Conservation (phyloP, 23 red algal species). For the Chondrus crispus region DNA sequence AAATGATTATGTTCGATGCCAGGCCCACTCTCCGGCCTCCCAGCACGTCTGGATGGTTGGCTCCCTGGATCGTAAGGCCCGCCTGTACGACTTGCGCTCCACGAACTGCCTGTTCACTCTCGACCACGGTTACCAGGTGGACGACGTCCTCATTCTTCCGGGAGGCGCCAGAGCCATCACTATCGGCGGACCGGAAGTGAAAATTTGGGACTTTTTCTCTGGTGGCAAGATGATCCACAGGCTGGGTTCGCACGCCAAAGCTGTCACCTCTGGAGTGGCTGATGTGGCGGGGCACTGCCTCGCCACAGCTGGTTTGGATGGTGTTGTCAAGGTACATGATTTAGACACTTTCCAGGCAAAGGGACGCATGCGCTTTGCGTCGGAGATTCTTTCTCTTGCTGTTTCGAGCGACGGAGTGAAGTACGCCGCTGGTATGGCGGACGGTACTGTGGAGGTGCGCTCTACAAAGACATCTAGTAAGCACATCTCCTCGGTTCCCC, state of each 20-base stretch:
- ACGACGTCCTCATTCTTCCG: conserved; percentile 74
- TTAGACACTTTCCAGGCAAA: conserved; percentile 22
- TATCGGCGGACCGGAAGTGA: conserved; percentile 66
- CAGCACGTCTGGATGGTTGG: conserved; percentile 92
- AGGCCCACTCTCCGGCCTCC: conserved; percentile 65
- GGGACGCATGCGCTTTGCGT: conserved; percentile 48
- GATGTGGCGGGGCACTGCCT: conserved; percentile 26
- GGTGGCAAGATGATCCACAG: conserved; percentile 50
- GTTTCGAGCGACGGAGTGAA: conserved; percentile 54
- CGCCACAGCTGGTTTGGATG: conserved; percentile 82
- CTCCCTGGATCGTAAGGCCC: conserved; percentile 78
- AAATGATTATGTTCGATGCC: conserved; percentile 82
- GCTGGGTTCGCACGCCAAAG: conserved; percentile 70
- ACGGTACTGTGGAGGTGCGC: conserved; percentile 65
- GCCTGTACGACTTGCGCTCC: conserved; percentile 83
- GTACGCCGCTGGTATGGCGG: conserved; percentile 69
- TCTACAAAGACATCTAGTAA: background rate
- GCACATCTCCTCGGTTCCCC: background rate
- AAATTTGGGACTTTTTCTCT: conserved; percentile 81
- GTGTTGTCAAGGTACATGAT: conserved; percentile 79
- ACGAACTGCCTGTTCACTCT: conserved; percentile 56
- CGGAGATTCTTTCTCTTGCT: conserved; percentile 56
- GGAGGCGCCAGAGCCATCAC: conserved; percentile 80
- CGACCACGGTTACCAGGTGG: conserved; percentile 63
- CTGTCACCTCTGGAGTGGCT: conserved; percentile 59